A percentile compares a stretch with the other conserved stretches of the same genome.
phyloP scores from a whole-genome alignment of 257 asterid species.

The Fraxinus cuspidata region DNA sequence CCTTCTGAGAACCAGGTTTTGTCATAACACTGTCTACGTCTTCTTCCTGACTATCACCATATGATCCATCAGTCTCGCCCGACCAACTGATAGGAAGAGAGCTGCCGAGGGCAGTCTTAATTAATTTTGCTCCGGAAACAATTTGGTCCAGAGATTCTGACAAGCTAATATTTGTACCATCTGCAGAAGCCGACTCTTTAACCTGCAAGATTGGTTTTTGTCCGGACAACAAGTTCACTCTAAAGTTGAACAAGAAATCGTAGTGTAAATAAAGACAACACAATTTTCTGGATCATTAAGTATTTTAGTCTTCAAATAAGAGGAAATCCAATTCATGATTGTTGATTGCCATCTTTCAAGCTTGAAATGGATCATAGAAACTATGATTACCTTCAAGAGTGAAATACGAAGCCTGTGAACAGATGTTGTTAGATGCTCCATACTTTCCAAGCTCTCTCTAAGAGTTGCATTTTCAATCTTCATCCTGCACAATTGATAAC shows the following conservation, averaged over 20 bases:
- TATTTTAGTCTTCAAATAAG: neutral
- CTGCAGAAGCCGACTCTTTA: slow-evolving; percentile 37
- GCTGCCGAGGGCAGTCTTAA: slow-evolving; percentile 83
- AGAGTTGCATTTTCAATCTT: slow-evolving; percentile 92
- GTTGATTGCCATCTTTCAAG: neutral
- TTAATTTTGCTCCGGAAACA: slow-evolving; percentile 62
- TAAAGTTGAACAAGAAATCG: slow-evolving; percentile 1
- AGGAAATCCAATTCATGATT: neutral
- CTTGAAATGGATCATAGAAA: neutral
- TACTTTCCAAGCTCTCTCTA: slow-evolving; percentile 87
- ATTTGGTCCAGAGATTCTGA: slow-evolving; percentile 46
- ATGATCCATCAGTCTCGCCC: slow-evolving; percentile 41
- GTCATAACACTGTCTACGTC: slow-evolving; percentile 18
- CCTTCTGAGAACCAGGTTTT: slow-evolving; percentile 33
- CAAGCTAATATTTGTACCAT: slow-evolving; percentile 27
- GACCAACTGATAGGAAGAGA: slow-evolving; percentile 87
- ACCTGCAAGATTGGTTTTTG: slow-evolving; percentile 36
- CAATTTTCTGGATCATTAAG: neutral
- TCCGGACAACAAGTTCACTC: slow-evolving; percentile 5
- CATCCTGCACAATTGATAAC: slow-evolving; percentile 56
- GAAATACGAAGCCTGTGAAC: slow-evolving; percentile 68
- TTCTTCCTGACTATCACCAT: slow-evolving; percentile 29
- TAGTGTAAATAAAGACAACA: neutral
- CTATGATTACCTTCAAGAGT: slow-evolving; percentile 64
- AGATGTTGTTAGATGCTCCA: slow-evolving; percentile 87